A percentile compares a stretch with the other conserved stretches of the same genome.
phyloP scores from a whole-genome alignment of 164 flowering plant species.

The Magnolia changhungtana region DNA sequence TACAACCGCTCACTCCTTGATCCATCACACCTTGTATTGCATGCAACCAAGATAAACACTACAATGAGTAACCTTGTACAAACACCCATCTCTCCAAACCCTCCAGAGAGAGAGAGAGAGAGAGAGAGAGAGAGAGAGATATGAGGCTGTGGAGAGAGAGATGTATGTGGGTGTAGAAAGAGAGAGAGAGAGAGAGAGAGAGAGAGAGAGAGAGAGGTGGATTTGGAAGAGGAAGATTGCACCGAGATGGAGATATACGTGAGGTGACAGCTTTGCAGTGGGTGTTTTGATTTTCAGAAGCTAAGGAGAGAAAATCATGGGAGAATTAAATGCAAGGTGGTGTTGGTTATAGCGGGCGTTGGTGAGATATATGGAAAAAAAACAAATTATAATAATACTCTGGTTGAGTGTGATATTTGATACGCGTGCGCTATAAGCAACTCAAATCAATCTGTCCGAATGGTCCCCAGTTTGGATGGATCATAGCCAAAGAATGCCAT shows the following conservation, averaged over 20 bases:
- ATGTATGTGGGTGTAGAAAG: no score
- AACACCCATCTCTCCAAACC: conserved; percentile 20
- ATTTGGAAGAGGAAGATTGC: not conserved
- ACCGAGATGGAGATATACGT: not conserved
- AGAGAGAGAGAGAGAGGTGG: not conserved
- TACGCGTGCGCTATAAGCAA: not conserved
- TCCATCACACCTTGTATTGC: conserved; percentile 31
- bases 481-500: not conserved
- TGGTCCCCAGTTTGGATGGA: not conserved
- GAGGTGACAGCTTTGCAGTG: no score
- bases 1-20: conserved; percentile 31
- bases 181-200: no score
- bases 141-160: not conserved
- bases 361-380: not conserved
- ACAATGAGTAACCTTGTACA: conserved; percentile 21
- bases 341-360: not conserved
- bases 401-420: not conserved
- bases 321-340: not conserved
- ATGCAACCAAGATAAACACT: conserved; percentile 25
- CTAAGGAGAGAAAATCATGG: not conserved
- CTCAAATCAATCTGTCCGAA: not conserved
- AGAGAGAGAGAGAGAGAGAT: no score
- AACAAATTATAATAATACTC: not conserved
- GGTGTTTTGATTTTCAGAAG: not conserved
- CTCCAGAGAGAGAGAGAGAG: not conserved